Evolutionary conservation across 441 rosid species (phyloP), one percentile per base, ranked within the genome.

Genomic region (Brassica balearica): DNA sequence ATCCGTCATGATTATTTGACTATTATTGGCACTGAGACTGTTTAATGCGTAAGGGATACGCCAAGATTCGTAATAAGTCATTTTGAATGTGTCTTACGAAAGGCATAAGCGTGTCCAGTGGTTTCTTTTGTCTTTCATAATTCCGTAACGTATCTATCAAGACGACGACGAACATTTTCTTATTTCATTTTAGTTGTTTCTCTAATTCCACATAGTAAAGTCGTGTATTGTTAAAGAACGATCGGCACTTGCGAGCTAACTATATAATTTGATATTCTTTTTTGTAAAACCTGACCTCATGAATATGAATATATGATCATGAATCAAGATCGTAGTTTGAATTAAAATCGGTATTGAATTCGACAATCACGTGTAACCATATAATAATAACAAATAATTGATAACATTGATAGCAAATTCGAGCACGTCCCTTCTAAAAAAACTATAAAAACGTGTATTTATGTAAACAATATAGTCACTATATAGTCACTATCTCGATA

Each of bases 171-270:
- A 29, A 29, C 34, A 29, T 29, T 29, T 29, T n/a, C 56, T 48
- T 53, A 53, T 53, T 53, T 53, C 58, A 53, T 53, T 53, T 53
- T 53, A 53, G 58, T 2, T 53, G 58, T 9, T 53, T 53, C 58
- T 53, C 58, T 53, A 46, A 4, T 46, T 46, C 55, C 53, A 46
- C 3, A 43, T 43, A 29, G 34, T 29, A 29, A 29, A 29, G 34
- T 29, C 34, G 34, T 29, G 34, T 29, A 29, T 29, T 29, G 1
- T 29, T 29, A 1, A 29, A 29, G 34, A 29, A 29, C 34, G 34
- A 29, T 29, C 34, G 34, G 34, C 34, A 29, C 2, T 29, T 29
- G 34, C 34, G 34, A 29, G 34, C 34, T 29, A 29, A 29, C 34
- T 9, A 41, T 41, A 41, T 41, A 41, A 41, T 29, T 41, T 41